Evolutionary conservation across 169 alveolate genomes (phyloP), one percentile per base, ranked within the genome.

Genomic region (Blepharisma undulans): DNA sequence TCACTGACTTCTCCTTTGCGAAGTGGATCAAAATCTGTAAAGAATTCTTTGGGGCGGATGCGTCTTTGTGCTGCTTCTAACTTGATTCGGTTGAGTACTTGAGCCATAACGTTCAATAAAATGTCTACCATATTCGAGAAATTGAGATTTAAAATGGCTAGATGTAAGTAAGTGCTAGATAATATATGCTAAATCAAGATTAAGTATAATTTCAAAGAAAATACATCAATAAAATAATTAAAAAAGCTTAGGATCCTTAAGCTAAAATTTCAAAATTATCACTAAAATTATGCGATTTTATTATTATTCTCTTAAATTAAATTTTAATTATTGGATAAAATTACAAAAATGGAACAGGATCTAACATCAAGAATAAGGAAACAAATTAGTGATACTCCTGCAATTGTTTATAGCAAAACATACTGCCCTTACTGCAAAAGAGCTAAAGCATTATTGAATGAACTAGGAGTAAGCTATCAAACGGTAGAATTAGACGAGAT

Each of bases 1-100:
- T 94, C 96, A n/a, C 95, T 90, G 22, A 94, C 97, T n/a, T 87
- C 86, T 18, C 98, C 98, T 90, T 96, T 96, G 90, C 98, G 92
- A 16, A 96, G 92, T 29, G 94, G 79, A 89, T 96, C 98, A 79
- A 93, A 96, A 87, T 96, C 98, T 36, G 88, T 88, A 90, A 94
- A 96, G 91, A 95, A 96, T 76, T 95, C 97, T 87, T 94, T 94
- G 59, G 96, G 92, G 92, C 98, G 93, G 18, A 96, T 93, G 88
- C 98, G 86, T 84, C 95, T 95, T 94, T 93, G 95, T 7, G 94
- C 96, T 12, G 95, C 98, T 82, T 82, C 89, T 22, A 82, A 30
- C 34, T 82, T 82, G 74, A 82, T 82, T 59, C 48, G 33, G 77
- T 82, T 82, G 77, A 82, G 29, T 19, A 82, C 76, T 59, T 82